A percentile compares a stretch with the other conserved stretches of the same genome.
Conservation (phyloP, 164 flowering plant genomes). For the Dillenia suffruticosa region DNA sequence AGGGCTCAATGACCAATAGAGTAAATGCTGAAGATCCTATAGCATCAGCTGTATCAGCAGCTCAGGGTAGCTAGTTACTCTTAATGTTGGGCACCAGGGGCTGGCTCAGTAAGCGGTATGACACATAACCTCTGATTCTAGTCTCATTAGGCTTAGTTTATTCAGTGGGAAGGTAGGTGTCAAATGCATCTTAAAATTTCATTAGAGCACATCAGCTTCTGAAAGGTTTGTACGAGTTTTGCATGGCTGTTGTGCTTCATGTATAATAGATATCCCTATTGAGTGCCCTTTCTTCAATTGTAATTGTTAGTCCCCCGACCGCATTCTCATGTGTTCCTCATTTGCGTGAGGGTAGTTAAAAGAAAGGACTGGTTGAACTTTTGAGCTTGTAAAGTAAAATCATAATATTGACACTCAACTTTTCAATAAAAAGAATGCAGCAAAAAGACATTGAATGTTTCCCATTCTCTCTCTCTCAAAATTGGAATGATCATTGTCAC, state of each 20-base stretch:
- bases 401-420: too few species aligned
- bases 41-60: constrained; percentile 16
- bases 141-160: background rate
- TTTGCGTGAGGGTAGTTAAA: constrained; percentile 15
- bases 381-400: too few species aligned
- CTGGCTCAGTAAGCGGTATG: constrained; percentile 6
- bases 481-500: too few species aligned
- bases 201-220: constrained; percentile 7
- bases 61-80: constrained; percentile 20
- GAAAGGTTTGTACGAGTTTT: background rate
- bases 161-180: constrained; percentile 7
- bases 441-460: too few species aligned
- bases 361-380: constrained; percentile 12
- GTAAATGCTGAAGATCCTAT: constrained; percentile 24
- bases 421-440: too few species aligned
- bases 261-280: constrained; percentile 20
- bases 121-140: background rate
- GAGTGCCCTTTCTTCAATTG: constrained; percentile 9
- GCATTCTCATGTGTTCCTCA: background rate
- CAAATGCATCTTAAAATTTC: constrained; percentile 3
- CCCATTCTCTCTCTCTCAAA: too few species aligned
- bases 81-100: background rate
- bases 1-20: constrained; percentile 15
- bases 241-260: constrained; percentile 13
- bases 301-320: constrained; percentile 7